These are phyloP conservation scores for Ophiostoma pallidulum DNA, from an alignment of 2,329 filamentous ascomycete species.

Conservation along the genomic window DNA sequence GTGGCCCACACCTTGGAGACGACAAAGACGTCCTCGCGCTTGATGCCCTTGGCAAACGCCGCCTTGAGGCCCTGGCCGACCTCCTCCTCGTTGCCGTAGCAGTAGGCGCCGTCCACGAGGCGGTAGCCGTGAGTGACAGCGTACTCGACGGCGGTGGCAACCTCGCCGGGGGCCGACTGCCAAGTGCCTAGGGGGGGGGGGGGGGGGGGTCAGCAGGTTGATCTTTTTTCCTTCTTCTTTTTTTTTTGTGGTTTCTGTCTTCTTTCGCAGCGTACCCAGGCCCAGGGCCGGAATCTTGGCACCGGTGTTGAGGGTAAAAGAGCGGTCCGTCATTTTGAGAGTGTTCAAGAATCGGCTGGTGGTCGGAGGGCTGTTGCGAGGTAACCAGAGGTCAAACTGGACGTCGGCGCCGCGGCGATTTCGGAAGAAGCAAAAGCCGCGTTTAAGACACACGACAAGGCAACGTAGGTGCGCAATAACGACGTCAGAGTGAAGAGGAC, in stretches of 20 bases:
- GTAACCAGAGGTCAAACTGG: neutral
- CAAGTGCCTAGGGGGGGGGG: slow-evolving; percentile 43
- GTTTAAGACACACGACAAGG: neutral
- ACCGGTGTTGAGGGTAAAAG: slow-evolving; percentile 57
- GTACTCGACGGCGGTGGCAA: slow-evolving; percentile 47
- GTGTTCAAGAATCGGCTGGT: no score
- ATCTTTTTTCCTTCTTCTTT: no score
- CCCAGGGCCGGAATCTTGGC: slow-evolving; percentile 54
- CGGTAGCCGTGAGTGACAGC: slow-evolving; percentile 49
- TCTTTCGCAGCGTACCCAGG: no score
- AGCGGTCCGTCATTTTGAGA: slow-evolving; percentile 42
- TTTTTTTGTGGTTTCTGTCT: no score
- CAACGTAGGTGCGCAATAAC: neutral
- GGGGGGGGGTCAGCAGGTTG: neutral
- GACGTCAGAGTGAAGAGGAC: no score
- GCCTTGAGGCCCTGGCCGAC: slow-evolving; percentile 70
- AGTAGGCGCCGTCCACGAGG: slow-evolving; percentile 63
- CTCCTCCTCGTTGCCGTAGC: slow-evolving; percentile 74
- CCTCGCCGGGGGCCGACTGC: slow-evolving; percentile 51
- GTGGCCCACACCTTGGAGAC: slow-evolving; percentile 82
- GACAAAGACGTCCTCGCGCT: slow-evolving; percentile 72
- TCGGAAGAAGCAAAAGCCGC: no score
- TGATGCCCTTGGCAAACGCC: slow-evolving; percentile 59
- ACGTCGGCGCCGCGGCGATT: no score
- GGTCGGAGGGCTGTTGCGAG: no score